phyloP scores from a whole-genome alignment of 2,329 filamentous ascomycete species.

The Teratosphaeriaceae sp. region DNA sequence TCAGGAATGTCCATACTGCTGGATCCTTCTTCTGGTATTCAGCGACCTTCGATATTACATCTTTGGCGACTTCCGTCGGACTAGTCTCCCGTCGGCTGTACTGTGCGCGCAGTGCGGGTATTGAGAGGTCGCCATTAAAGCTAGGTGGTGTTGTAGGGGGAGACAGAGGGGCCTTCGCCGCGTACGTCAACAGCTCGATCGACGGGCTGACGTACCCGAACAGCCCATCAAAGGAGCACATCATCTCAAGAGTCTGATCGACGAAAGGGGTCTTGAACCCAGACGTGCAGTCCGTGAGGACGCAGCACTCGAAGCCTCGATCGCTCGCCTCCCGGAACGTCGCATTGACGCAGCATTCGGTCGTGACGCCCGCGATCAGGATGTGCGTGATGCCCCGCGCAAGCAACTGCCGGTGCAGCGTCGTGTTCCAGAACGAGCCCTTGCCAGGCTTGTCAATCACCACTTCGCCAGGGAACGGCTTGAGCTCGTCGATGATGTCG shows the following conservation, averaged over 20 bases:
- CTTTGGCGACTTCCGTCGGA: conserved; percentile 36
- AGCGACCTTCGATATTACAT: conserved; percentile 42
- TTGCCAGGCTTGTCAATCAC: conserved; percentile 55
- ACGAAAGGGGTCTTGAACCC: conserved; percentile 45
- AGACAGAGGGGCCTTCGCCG: conserved; percentile 27
- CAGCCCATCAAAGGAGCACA: conserved; percentile 46
- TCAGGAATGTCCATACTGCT: conserved; percentile 47
- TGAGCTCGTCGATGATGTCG: conserved; percentile 49
- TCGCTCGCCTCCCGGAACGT: conserved; percentile 53
- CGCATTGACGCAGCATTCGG: conserved; percentile 52
- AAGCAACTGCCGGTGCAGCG: conserved; percentile 47
- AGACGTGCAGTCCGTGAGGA: conserved; percentile 43
- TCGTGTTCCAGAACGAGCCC: conserved; percentile 53
- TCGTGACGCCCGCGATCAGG: conserved; percentile 52
- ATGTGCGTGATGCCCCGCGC: conserved; percentile 52
- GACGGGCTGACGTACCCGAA: conserved; percentile 44
- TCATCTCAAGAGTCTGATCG: conserved; percentile 42
- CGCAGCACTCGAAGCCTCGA: conserved; percentile 55
- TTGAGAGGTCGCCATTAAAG: conserved; percentile 38
- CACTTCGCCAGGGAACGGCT: conserved; percentile 44
- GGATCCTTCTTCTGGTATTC: conserved; percentile 42
- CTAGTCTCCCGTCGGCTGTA: conserved; percentile 42
- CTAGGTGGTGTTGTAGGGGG: conserved; percentile 32
- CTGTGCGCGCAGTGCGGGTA: conserved; percentile 36
- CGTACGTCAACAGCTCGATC: conserved; percentile 34